phyloP scores from a whole-genome alignment of 2,329 filamentous ascomycete species.

The Monilinia fructicola region DNA sequence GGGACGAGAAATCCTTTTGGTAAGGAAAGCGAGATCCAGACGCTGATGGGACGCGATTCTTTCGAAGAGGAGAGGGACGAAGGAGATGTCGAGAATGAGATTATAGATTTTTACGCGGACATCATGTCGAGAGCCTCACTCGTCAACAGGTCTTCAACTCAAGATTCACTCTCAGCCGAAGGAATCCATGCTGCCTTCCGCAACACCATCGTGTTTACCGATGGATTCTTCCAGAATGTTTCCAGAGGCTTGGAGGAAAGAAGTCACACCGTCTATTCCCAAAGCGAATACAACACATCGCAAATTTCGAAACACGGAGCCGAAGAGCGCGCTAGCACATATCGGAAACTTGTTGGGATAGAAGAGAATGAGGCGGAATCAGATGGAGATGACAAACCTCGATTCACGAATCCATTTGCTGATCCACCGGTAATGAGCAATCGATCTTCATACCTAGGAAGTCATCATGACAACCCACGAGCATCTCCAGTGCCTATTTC shows the following conservation, averaged over 20 bases:
- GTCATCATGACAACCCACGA: not conserved
- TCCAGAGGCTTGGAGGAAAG: not conserved
- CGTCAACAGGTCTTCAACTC: not conserved
- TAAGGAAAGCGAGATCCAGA: constrained; percentile 30
- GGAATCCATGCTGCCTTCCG: constrained; percentile 28
- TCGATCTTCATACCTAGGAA: not conserved
- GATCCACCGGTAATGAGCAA: not conserved
- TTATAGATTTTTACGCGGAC: constrained; percentile 31
- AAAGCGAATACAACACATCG: not conserved
- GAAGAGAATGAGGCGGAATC: not conserved
- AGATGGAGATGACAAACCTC: not conserved
- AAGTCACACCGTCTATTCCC: not conserved
- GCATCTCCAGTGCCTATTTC: constrained; percentile 2
- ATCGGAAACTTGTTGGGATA: not conserved
- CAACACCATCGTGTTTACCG: constrained; percentile 18
- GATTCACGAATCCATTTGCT: constrained; percentile 2
- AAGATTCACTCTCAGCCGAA: not conserved
- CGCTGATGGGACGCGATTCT: constrained; percentile 39
- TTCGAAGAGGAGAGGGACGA: constrained; percentile 18
- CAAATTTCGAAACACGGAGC: not conserved
- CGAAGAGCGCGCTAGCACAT: not conserved
- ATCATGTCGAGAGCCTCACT: constrained; percentile 23
- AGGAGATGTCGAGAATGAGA: constrained; percentile 29
- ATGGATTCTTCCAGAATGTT: not conserved
- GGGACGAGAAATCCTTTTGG: not conserved